Base-by-base conservation (phyloP, 2,329 filamentous ascomycete genomes). In the Chaetomium sp. region DNA sequence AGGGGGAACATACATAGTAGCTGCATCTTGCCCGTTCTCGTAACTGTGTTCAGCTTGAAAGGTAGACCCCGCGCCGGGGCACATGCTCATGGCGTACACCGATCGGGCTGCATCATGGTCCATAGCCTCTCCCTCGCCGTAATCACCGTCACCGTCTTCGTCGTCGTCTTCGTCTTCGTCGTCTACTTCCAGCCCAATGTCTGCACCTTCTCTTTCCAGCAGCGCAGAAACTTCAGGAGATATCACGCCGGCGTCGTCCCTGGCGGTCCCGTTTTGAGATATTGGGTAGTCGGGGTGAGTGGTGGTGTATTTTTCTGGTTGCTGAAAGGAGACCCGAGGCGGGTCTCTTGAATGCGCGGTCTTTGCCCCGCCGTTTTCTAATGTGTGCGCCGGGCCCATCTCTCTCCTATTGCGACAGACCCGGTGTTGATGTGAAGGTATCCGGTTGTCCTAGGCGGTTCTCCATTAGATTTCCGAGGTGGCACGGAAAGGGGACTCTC, bases 21-120 rank as follows among this genome's bases (percentile, higher is more conserved):
- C 64, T 33, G 53, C 55, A 51, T 66, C 64, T 5, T 49, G 53
- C 10, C 55, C 61, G 45, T 54, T 52, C 12, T 60, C 53, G 45
- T 58, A 62, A 8, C 61, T 57, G 36, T 58, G 55, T 35, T 64
- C 63, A 6, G 58, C 58, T 47, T 57, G 59, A 36, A 58, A 59
- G n/a, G 57, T 48, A 40, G 59, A 45, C 36, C 56, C 55, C 35
- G 58, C 49, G n/a, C 54, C 51, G 41, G 62, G 64, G 42, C 65
- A 64, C 27, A 59, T 60, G 58, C 63, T 65, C 58, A 56, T 59
- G n/a, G 64, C 61, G 55, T 65, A 65, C 7, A 59, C 56, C 9
- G 64, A 63, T 12, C n/a, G 49, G 2, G 52, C 48, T 12, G 35
- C n/a, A 1, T 37, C 58, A 27, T 52, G 45, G 5, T 55, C 46